Evolutionary conservation across 2,329 filamentous ascomycete genomes (phyloP).

Genomic region (Lecanicillium sp.): DNA sequence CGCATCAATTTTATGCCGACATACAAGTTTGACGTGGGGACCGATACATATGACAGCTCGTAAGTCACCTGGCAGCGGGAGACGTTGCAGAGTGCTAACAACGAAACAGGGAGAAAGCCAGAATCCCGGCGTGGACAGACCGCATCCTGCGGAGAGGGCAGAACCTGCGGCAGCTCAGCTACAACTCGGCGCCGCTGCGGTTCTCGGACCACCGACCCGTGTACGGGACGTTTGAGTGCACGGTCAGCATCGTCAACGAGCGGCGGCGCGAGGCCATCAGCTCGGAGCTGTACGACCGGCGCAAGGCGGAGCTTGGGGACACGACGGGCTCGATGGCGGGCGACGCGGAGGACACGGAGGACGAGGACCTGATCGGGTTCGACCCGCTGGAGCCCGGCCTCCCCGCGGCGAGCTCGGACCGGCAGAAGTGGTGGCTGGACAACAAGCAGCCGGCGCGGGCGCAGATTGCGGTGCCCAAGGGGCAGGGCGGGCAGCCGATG

Average conservation of each 20-base stretch:
- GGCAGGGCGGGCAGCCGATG: constrained; percentile 44
- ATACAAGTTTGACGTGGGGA: constrained; percentile 90
- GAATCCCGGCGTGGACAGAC: constrained; percentile 97
- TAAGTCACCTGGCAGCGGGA: constrained; percentile 35
- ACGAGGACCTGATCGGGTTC: constrained; percentile 77
- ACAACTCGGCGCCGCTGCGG: constrained; percentile 72
- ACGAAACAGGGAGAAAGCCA: constrained; percentile 65
- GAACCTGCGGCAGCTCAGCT: constrained; percentile 75
- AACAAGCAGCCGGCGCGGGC: constrained; percentile 71
- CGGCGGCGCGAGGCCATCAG: constrained; percentile 64
- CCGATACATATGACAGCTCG: constrained; percentile 87
- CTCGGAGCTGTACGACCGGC: constrained; percentile 65
- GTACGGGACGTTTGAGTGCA: constrained; percentile 81
- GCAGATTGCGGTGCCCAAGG: constrained; percentile 56
- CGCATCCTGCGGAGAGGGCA: constrained; percentile 81
- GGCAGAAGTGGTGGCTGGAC: constrained; percentile 66
- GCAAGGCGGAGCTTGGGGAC: constrained; percentile 60
- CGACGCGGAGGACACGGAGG: constrained; percentile 53
- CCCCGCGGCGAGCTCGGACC: constrained; percentile 60
- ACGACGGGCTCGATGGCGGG: constrained; percentile 47
- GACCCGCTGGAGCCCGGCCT: constrained; percentile 76
- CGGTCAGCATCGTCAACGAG: constrained; percentile 76
- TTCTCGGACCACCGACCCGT: constrained; percentile 98
- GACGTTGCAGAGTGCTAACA: too few relatives aligned
- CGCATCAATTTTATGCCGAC: constrained; percentile 85